Base-by-base conservation (phyloP, 371 early-diverging fungal genomes). In the Actinomortierella ambigua region DNA sequence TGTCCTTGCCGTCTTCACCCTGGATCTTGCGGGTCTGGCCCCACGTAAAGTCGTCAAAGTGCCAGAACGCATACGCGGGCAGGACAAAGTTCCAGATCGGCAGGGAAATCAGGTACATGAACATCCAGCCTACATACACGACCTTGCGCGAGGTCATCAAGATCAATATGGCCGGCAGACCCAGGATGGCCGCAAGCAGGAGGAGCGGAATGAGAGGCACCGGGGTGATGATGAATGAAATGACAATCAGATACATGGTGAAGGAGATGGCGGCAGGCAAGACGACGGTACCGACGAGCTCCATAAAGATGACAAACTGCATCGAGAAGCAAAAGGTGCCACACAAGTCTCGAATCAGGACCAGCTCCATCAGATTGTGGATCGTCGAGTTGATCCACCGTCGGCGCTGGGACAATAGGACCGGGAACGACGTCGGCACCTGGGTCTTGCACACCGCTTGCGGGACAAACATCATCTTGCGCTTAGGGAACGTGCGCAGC, bases 371-470 rank as follows among this genome's bases (percentile, higher is more conserved):
- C 59, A 99, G 75, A 66, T 99, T 99, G 66, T 97, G 97, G 52
- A 97, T 86, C 3, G 99, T 99, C 3, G 98, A 98, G 79, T 99
- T 99, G 82, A 99, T 99, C 99, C 99, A 99, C 50, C 98, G 81
- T 55, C 99, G 88, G 3, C 99, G 84, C 79, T 99, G 99, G 22
- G 95, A 95, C 22, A 98, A 80, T 49, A 99, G 81, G 48, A 98
- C 93, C 9, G 78, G 77, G 81, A 97, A 99, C 22, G 84, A 81
- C 55, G 90, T 93, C 0, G 99, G 99, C 18, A 96, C 99, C 42
- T 90, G 86, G 4, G 99, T 99, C 57, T 90, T 87, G 81, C 99
- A 98, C 50, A 89, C 86, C 4, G 99, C 99, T 55, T 89, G 83
- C 2, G 97, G 98, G 13, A 98, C 90, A 81, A 98, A 99, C 63